Base-by-base conservation (phyloP, 208 protist species). In the Acanthamoeba triangularis region DNA sequence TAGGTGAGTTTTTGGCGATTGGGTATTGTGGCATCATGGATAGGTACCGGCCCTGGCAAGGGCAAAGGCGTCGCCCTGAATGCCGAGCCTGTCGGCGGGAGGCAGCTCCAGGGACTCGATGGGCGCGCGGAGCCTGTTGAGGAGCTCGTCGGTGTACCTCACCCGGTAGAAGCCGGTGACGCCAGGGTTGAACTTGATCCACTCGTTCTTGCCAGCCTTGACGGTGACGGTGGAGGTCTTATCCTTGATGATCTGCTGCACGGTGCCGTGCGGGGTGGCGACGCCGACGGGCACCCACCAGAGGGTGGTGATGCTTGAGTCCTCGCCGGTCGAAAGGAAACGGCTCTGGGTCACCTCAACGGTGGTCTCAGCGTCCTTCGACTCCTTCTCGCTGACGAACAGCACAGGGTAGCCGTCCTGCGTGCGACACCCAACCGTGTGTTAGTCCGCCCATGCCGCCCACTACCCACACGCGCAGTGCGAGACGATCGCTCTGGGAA, bases 21-120 rank as follows among this genome's bases (percentile, higher is more conserved):
- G 20, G 33, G 20, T 33, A 18, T 20, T 28, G 23, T 8, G 28
- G 63, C 63, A 69, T 8, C 63, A 25, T 10, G 44, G 44, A 11
- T 44, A 33, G 63, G 25, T 82, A 54, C 67, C 93, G 47, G 76
- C 76, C 16, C 54, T n/a, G 35, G 93, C 72, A 47, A 95, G 59
- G 20, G 93, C 93, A 90, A 95, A 95, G 11, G 80, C 61, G 59
- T 95, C 93, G 61, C 80, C 63, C 93, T 95, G 93, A 20, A 95
- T 72, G 90, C 90, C 90, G 4, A 80, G 52, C 30, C 90, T 35
- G 37, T 95, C 93, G 41, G 63, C 76, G 23, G 92, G 37, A 0
- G 92, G 30, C 13, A 95, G 54, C 54, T 59, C 49, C 11, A 84
- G 76, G 3, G 63, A 84, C 41, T 90, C 52, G 59, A 95, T 90